phyloP scores from a whole-genome alignment of 2,329 filamentous ascomycete genomes.

The Aspergillus ustus region DNA sequence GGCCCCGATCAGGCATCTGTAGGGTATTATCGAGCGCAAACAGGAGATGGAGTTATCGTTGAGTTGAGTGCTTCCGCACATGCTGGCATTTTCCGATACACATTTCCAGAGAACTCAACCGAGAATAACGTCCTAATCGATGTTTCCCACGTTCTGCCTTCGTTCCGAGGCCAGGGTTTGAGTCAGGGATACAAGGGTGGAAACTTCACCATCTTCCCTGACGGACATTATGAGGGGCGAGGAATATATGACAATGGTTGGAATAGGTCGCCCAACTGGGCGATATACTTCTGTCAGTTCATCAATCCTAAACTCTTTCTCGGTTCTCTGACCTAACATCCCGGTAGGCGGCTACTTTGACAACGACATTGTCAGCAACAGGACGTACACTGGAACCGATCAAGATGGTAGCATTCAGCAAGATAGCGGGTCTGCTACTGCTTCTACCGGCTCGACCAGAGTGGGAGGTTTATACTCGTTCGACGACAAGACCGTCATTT shows the following conservation, averaged over 20 bases:
- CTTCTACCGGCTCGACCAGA: constrained; percentile 52
- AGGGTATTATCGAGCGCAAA: constrained; percentile 64
- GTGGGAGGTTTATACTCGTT: constrained; percentile 59
- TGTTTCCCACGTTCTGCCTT: constrained; percentile 68
- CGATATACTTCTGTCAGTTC: constrained; percentile 34
- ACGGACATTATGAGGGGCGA: constrained; percentile 62
- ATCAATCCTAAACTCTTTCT: neutral
- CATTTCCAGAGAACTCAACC: constrained; percentile 52
- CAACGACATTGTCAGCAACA: constrained; percentile 35
- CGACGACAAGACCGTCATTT: constrained; percentile 51
- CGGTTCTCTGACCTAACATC: neutral
- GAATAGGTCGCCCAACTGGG: constrained; percentile 64
- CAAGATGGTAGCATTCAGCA: constrained; percentile 34
- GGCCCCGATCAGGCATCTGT: constrained; percentile 58
- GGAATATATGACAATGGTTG: constrained; percentile 70
- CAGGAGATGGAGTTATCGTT: constrained; percentile 60
- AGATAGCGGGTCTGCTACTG: constrained; percentile 35
- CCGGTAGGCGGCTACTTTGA: constrained; percentile 64
- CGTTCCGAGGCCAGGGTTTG: constrained; percentile 63
- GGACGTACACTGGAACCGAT: constrained; percentile 34
- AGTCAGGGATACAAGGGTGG: constrained; percentile 68
- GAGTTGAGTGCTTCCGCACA: constrained; percentile 62
- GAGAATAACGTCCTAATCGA: constrained; percentile 62
- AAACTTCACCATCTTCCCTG: constrained; percentile 56
- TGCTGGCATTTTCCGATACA: constrained; percentile 61